Evolutionary conservation across 257 asterid species (phyloP).

Genomic region (Thymus mandschuricus): DNA sequence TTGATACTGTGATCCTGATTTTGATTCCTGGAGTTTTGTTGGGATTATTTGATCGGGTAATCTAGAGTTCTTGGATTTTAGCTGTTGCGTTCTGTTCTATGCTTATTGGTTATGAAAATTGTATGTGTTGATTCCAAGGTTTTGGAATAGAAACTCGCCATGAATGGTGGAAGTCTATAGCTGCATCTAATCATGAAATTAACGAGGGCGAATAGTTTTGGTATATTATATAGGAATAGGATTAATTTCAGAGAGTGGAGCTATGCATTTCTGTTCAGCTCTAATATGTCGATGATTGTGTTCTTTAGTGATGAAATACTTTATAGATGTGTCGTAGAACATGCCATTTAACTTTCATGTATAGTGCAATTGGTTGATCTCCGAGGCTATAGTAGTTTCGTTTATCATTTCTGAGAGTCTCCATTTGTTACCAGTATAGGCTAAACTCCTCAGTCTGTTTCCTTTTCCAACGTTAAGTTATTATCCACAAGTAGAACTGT

Average conservation of each 20-base stretch:
- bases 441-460: background rate
- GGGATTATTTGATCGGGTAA: background rate
- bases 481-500: background rate
- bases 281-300: background rate
- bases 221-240: too few species aligned
- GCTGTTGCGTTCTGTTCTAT: background rate
- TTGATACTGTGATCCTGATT: constrained; percentile 15
- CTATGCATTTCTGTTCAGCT: too few species aligned
- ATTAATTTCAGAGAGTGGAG: too few species aligned
- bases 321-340: constrained; percentile 1
- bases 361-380: background rate
- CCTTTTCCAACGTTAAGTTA: too few species aligned
- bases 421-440: background rate
- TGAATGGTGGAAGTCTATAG: background rate
- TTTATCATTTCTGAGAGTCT: background rate
- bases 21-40: background rate
- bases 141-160: background rate
- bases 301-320: background rate
- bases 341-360: background rate
- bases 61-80: background rate
- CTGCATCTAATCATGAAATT: background rate
- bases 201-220: background rate
- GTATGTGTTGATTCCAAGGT: constrained; percentile 1
- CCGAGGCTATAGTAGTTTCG: background rate
- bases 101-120: background rate